Base-by-base conservation (phyloP, 2,329 filamentous ascomycete species). In the Penicillium sp. region DNA sequence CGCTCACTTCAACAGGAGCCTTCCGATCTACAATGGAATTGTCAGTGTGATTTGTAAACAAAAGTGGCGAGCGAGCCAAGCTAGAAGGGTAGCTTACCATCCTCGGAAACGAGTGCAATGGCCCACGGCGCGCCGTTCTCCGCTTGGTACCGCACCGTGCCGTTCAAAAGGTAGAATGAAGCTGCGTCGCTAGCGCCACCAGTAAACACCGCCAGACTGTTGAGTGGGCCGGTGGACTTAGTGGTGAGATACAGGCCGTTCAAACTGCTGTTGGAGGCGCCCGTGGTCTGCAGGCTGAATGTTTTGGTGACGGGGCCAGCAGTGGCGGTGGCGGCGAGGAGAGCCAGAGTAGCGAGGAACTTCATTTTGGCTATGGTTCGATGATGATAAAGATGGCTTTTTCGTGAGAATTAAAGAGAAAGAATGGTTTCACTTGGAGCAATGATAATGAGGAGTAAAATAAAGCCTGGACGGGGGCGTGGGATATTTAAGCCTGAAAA, bases 321-420 rank as follows among this genome's bases (percentile, higher is more conserved):
- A 11, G 61, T 52, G 39, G 63, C 67, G 26, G 66, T 52, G 47
- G 69, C 66, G 51, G 67, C 64, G 22, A 74, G 53, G 44, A 72
- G 53, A 48, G 68, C 63, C 48, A 73, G 52, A 14, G 67, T 63
- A 46, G 61, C 48, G 57, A 72, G 48, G 52, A 71, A 58, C 41
- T 69, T 70, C 69, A 73, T 72, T 52, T 51, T 65, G 59, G 35
- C 16, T 24, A n/a, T 31, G 29, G 19, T 48, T 31, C 21, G 47
- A 16, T 47, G 14, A 27, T 45, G 16, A 16, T 5, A 22, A 22
- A 31, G 27, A 19, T 41, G 31, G 5, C 19, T 37, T 37, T 48
- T 33, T 10, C 9, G 14, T 16, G 10, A 48, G 27, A 48, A 22
- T 3, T 5, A 13, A 22, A 31, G 45, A 19, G n/a, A 47, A 31